These are phyloP conservation scores for Botrytis fragariae DNA, from an alignment of 2,329 filamentous ascomycete species.

Conservation along the genomic window DNA sequence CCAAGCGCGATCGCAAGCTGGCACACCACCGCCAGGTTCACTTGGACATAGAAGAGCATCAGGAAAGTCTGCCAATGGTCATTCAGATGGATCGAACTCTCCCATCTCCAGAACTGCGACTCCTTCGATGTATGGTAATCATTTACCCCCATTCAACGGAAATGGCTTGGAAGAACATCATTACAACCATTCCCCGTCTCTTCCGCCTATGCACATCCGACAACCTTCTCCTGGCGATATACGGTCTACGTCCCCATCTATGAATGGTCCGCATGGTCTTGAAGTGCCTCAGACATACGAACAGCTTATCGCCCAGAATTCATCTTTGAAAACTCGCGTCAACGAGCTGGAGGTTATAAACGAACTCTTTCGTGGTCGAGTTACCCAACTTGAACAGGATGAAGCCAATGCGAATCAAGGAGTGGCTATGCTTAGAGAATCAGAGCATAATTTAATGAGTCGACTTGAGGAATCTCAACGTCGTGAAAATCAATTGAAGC, in stretches of 20 bases:
- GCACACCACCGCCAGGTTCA: conserved; percentile 51
- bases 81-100: conserved; percentile 72
- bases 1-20: conserved; percentile 53
- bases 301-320: conserved; percentile 75
- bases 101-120: conserved; percentile 78
- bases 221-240: conserved; percentile 56
- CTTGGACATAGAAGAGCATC: conserved; percentile 62
- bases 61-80: conserved; percentile 69
- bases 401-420: conserved; percentile 65
- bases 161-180: conserved; percentile 62
- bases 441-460: conserved; percentile 53
- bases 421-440: conserved; percentile 55
- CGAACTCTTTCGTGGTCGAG: conserved; percentile 71
- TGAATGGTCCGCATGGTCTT: conserved; percentile 58
- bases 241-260: conserved; percentile 44
- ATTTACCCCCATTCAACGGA: conserved; percentile 76
- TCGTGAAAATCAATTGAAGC: conserved; percentile 78
- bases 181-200: conserved; percentile 58
- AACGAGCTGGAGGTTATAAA: conserved; percentile 96
- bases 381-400: conserved; percentile 73
- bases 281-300: conserved; percentile 77
- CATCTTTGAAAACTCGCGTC: conserved; percentile 88
- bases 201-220: conserved; percentile 50
- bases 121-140: conserved; percentile 70
- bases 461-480: conserved; percentile 75